Evolutionary conservation across 2,329 filamentous ascomycete genomes (phyloP), one percentile per base, ranked within the genome.

Genomic region (Aspergillus sp.): DNA sequence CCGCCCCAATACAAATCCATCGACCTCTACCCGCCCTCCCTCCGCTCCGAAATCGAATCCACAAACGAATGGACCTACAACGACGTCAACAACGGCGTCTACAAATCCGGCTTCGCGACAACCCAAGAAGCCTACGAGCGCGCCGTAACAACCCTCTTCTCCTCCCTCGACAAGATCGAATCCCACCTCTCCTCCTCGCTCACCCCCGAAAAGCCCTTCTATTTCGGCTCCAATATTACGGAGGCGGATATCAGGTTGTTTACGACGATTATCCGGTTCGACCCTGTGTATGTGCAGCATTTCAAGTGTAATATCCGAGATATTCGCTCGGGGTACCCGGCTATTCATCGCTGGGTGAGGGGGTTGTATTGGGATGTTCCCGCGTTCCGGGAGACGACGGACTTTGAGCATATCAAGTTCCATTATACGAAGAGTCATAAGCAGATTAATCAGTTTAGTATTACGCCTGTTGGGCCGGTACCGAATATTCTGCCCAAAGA

Each of bases 371-470:
- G 90, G 90, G 84, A 85, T 57, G 67, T 82, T 20, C 75, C 82
- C 0, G 89, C 88, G 2, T 96, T 95, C 72, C 74, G 75, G 53
- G 81, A 86, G 45, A 93, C 90, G 52, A 95, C 90, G 19, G 81
- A 96, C 68, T 95, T 95, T 66, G 81, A 94, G 67, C 93, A 98
- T 72, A 97, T 97, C 74, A 96, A 95, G 80, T 85, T 79, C 41
- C 82, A 85, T 60, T 85, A 85, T 63, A 84, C 81, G 2, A 82
- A 81, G 72, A 82, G 78, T 54, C 82, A 84, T 66, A 71, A 65
- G 55, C 81, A 84, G 68, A 84, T 85, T 57, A 85, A 85, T 62
- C 79, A 63, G 42, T 77, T 76, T 65, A 71, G 76, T 35, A 95
- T 98, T 63, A 91, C 89, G 20, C 90, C 91, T 1, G 64, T 95